A percentile compares a stretch with the other conserved stretches of the same genome.
Conservation (phyloP, 148 eudicot species). For the Nyssa sinensis region DNA sequence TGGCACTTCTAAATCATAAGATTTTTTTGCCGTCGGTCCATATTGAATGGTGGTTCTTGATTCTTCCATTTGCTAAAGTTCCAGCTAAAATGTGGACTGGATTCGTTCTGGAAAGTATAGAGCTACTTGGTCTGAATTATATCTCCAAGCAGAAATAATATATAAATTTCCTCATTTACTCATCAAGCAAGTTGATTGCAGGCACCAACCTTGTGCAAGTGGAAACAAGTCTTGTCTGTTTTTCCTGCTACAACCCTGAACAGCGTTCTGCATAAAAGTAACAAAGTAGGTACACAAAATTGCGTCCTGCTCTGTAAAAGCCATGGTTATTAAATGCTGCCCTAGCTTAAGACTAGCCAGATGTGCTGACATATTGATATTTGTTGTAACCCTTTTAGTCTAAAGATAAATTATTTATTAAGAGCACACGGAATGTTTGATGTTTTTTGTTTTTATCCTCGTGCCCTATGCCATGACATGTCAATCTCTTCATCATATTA, state of each 20-base stretch:
- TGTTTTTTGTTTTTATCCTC: not conserved
- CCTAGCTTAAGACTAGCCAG: not conserved
- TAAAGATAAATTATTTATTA: too few species aligned
- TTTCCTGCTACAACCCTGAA: not conserved
- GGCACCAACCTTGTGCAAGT: conserved; percentile 38
- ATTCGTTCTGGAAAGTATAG: conserved; percentile 19
- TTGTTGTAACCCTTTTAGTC: not conserved
- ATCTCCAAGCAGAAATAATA: conserved; percentile 16
- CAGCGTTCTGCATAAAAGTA: conserved; percentile 1
- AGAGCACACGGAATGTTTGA: not conserved
- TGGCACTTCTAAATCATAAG: conserved; percentile 12
- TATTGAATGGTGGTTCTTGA: conserved; percentile 29
- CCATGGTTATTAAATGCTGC: not conserved
- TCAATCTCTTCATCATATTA: not conserved
- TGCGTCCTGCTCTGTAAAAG: not conserved
- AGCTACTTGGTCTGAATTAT: conserved; percentile 13
- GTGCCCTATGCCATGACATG: not conserved
- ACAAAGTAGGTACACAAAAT: not conserved
- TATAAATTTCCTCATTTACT: conserved; percentile 27
- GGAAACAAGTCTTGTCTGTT: conserved; percentile 33
- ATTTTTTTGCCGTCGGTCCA: conserved; percentile 26
- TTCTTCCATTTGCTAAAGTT: conserved; percentile 47
- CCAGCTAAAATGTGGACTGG: conserved; percentile 25
- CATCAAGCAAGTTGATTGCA: conserved; percentile 31
- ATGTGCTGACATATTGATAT: not conserved